Base-by-base conservation (phyloP, 768 basidiomycete species). In the Crassisporium funariophilum region DNA sequence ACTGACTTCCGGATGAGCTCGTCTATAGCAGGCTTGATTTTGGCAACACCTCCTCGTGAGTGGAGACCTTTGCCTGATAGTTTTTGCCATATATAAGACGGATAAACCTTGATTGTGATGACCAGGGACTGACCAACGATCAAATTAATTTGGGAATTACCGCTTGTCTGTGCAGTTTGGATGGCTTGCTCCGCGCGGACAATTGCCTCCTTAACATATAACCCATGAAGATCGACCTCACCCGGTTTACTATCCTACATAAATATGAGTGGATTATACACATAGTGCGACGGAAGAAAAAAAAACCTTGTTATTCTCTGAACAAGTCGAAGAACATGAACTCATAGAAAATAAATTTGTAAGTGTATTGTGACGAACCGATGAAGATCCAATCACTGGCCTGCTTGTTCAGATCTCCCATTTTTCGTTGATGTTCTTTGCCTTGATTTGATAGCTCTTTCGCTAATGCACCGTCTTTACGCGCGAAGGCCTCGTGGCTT, bases 171-270 rank as follows among this genome's bases (percentile, higher is more conserved):
- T 11, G 89, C 91, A 24, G 78, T 69, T 58, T 81, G 69, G 20
- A 97, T 78, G 10, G 87, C 84, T 17, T 64, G 57, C 53, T 98
- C 95, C 1, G 82, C 84, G 42, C 76, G 77, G 34, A 77, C 71
- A 38, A 95, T 82, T 16, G 94, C 91, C 68, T 98, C 95, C 60
- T 91, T 92, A 50, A 95, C 94, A 64, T 91, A 95, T 3, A 98
- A 70, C 1, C 92, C 95, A 60, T 98, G 95, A 17, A 98, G 69
- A 65, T 98, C 91, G 35, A 97, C 71, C 63, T 93, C 88, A 1
- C 86, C 88, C 0, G 77, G 76, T 47, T 78, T 65, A 41, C 84
- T 83, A 50, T 88, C 82, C 80, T 85, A 58, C 42, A 5, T 7
- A 40, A 24, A 27, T 11, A 31, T 22, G 35, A 11, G 20, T 10